Evolutionary conservation across 257 asterid genomes (phyloP).

Genomic region (Ophiorrhiza pumila): DNA sequence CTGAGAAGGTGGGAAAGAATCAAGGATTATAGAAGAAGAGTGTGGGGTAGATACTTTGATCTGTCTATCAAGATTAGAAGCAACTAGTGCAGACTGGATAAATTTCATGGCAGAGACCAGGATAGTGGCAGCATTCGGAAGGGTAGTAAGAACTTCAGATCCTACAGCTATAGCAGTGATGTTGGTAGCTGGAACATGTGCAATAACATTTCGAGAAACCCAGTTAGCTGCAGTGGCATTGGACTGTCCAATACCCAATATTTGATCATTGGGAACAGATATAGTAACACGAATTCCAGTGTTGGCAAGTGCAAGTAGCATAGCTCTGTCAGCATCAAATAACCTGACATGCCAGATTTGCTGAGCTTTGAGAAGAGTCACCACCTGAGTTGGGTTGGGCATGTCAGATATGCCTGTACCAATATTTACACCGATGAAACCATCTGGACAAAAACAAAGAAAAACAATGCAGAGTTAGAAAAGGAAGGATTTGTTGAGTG

Average conservation of each 20-base stretch:
- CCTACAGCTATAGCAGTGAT: constrained; percentile 83
- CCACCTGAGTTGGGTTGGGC: constrained; percentile 83
- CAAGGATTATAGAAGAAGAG: constrained; percentile 72
- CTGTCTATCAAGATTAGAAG: constrained; percentile 66
- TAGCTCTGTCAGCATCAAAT: constrained; percentile 59
- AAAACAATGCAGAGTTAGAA: neutral
- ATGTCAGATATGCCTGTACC: constrained; percentile 81
- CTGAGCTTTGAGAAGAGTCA: constrained; percentile 79
- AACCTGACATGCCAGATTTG: constrained; percentile 75
- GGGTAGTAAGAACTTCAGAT: constrained; percentile 67
- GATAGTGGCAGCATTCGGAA: constrained; percentile 79
- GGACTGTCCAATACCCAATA: constrained; percentile 81
- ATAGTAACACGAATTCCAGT: constrained; percentile 65
- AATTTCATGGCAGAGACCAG: constrained; percentile 69
- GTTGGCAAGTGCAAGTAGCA: constrained; percentile 78
- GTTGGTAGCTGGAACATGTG: constrained; percentile 77
- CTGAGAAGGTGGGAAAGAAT: constrained; percentile 93
- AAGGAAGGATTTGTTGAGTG: neutral
- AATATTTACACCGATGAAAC: constrained; percentile 76
- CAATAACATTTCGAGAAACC: constrained; percentile 70
- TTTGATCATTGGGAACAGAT: constrained; percentile 80
- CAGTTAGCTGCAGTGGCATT: constrained; percentile 86
- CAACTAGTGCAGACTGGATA: constrained; percentile 78
- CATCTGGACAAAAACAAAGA: constrained; percentile 34
- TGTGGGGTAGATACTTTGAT: constrained; percentile 84